These are phyloP conservation scores for Hyphopichia buzzinii DNA, from an alignment of 1,139 yeast genomes.

Conservation along the genomic window DNA sequence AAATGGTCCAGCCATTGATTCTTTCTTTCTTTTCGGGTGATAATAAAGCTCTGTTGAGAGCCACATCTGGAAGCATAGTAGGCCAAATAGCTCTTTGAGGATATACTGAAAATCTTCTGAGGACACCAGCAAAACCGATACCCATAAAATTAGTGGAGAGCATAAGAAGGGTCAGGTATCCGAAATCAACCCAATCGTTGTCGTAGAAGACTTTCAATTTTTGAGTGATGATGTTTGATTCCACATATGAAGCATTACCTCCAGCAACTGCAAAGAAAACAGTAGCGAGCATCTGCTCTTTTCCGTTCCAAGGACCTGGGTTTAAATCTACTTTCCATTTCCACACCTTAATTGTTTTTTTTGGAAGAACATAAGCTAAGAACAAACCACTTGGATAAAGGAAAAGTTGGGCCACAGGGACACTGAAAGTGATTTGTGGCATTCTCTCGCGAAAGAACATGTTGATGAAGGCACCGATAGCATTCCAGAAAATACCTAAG, in stretches of 20 bases:
- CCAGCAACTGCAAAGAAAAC: conserved; percentile 19
- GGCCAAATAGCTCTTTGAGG: conserved; percentile 62
- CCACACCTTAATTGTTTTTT: conserved; percentile 12
- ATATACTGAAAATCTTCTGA: conserved; percentile 56
- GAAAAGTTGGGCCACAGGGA: conserved; percentile 22
- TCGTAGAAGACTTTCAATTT: conserved; percentile 18
- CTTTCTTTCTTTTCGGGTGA: conserved; percentile 38
- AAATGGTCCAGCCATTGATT: conserved; percentile 37
- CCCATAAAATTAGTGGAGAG: conserved; percentile 60
- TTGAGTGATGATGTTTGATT: conserved; percentile 19
- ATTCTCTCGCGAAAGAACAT: conserved; percentile 10
- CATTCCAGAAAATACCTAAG: conserved; percentile 53
- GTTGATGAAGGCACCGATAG: conserved; percentile 15
- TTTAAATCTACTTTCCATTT: conserved; percentile 15
- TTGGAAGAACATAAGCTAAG: conserved; percentile 20
- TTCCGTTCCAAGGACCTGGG: conserved; percentile 30
- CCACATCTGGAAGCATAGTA: conserved; percentile 50
- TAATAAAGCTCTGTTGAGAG: conserved; percentile 53
- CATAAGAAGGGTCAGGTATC: conserved; percentile 50
- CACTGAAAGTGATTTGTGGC: conserved; percentile 10
- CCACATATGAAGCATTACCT: conserved; percentile 18
- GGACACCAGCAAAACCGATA: conserved; percentile 60
- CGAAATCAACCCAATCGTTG: conserved; percentile 41
- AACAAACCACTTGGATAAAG: conserved; percentile 24
- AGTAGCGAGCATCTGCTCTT: conserved; percentile 30